Conservation (phyloP, 495 filamentous ascomycete species). For the Schizothecium vesticola region DNA sequence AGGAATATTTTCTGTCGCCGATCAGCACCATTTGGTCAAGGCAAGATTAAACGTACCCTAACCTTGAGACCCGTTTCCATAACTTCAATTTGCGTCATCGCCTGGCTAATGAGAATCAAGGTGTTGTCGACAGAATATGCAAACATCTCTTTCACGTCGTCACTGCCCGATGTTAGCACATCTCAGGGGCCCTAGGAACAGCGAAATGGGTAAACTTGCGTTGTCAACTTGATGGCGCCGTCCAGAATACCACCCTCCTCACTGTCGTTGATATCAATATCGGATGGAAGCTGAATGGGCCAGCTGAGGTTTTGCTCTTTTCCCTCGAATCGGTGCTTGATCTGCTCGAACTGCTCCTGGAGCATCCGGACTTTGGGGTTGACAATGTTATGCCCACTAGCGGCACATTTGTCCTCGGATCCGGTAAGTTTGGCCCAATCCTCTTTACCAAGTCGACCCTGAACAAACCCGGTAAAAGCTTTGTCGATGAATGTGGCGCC, state of each 20-base stretch:
- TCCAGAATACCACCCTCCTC: slow-evolving; percentile 8
- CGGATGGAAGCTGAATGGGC: slow-evolving; percentile 1
- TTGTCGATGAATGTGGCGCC: slow-evolving; percentile 29
- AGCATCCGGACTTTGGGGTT: slow-evolving; percentile 20
- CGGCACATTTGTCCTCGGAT: slow-evolving; percentile 7
- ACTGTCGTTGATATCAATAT: background rate
- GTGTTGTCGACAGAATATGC: slow-evolving; percentile 20
- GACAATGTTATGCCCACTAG: slow-evolving; percentile 22
- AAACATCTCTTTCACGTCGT: slow-evolving; percentile 22
- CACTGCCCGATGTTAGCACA: slow-evolving; percentile 3
- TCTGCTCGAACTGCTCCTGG: slow-evolving; percentile 23
- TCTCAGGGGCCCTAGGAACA: background rate
- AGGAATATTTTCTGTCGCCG: slow-evolving; percentile 19
- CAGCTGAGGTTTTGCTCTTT: background rate
- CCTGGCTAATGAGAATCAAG: slow-evolving; percentile 18
- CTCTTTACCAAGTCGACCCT: slow-evolving; percentile 12
- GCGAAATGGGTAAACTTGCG: background rate
- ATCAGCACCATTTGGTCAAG: background rate
- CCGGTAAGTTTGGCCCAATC: slow-evolving; percentile 20
- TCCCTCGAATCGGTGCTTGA: slow-evolving; percentile 22
- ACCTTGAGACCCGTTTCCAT: slow-evolving; percentile 13
- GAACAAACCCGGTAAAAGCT: slow-evolving; percentile 20
- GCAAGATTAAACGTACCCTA: slow-evolving; percentile 5
- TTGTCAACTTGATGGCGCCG: slow-evolving; percentile 18
- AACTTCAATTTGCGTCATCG: slow-evolving; percentile 20